Base-by-base conservation (phyloP, 768 basidiomycete genomes). In the Hygrocybe coccinea region DNA sequence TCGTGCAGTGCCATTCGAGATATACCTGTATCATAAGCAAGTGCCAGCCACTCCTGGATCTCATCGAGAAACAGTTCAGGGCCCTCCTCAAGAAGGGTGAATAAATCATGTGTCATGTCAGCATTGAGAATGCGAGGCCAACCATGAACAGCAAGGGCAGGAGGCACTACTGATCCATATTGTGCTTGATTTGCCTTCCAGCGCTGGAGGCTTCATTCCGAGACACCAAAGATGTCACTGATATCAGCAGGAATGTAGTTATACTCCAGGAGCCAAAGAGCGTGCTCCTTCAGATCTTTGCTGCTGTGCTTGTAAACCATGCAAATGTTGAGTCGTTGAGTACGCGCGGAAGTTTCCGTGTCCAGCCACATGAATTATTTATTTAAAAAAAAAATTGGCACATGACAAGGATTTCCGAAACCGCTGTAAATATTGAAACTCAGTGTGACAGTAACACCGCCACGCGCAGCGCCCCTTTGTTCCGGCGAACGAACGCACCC, bases 21-120 rank as follows among this genome's bases (percentile, higher is more conserved):
- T 39, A 65, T 59, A 10, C 39, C 50, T 12, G 56, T 47, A 15
- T 66, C 56, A 21, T 60, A 62, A 14, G 55, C 49, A 14, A 66
- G 45, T 3, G 56, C 59, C 2, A 65, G n/a, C 65, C 65, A 66
- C 11, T 62, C 61, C 51, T 49, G 55, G 36, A 66, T 60, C 21
- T 65, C 64, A 56, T 66, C 62, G n/a, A 65, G 59, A 54, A 54
- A 64, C 52, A 62, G 56, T 44, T 59, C 57, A 17, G 63, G 63
- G 21, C 54, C 41, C 22, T 65, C 59, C 12, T 44, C 34, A 15
- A 50, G 29, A n/a, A 50, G 19, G 2, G 47, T 58, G 34, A 55
- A 22, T 14, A 59, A 35, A 24, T 59, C 54, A 41, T 59, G 57
- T 5, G 57, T 55, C 33, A 54, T 51, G 15, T 55, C 45, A 1